Evolutionary conservation across 1,139 yeast species (phyloP).

Genomic region (Geotrichum fermentans): DNA sequence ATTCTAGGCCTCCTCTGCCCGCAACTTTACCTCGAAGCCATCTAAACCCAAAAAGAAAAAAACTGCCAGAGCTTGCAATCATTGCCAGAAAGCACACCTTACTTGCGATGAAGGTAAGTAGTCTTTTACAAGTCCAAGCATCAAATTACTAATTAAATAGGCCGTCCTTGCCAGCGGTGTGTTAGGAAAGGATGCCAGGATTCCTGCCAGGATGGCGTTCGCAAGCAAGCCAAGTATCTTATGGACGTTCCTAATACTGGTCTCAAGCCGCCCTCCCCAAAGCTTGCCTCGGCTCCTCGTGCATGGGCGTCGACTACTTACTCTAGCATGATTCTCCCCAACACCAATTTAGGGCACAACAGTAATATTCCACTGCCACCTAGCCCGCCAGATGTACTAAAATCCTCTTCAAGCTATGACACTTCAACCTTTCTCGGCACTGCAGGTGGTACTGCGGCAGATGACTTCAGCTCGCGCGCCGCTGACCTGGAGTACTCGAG

Average conservation of each 20-base stretch:
- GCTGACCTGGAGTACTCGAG: constrained; percentile 21
- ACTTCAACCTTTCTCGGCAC: not conserved
- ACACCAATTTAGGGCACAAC: constrained; percentile 2
- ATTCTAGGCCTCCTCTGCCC: not conserved
- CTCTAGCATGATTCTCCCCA: constrained; percentile 15
- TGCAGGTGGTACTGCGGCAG: not conserved
- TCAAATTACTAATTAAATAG: constrained; percentile 18
- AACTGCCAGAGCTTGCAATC: constrained; percentile 82
- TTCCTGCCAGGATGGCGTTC: constrained; percentile 79
- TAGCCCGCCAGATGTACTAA: constrained; percentile 14
- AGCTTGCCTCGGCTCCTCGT: not conserved
- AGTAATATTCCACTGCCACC: constrained; percentile 16
- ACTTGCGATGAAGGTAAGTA: constrained; percentile 61
- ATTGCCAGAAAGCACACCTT: constrained; percentile 85
- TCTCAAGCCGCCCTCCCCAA: constrained; percentile 5
- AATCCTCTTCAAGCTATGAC: not conserved
- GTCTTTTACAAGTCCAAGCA: not conserved
- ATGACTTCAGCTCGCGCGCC: constrained; percentile 20
- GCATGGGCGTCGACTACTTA: not conserved
- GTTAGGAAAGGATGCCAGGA: constrained; percentile 55
- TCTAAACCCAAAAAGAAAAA: constrained; percentile 40
- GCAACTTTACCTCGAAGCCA: not conserved
- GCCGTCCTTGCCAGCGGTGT: constrained; percentile 79
- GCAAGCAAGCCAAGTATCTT: constrained; percentile 77
- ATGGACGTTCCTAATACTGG: constrained; percentile 26